Evolutionary conservation across 352 stramenopile species (phyloP).

Genomic region (Phytopythium montanum): DNA sequence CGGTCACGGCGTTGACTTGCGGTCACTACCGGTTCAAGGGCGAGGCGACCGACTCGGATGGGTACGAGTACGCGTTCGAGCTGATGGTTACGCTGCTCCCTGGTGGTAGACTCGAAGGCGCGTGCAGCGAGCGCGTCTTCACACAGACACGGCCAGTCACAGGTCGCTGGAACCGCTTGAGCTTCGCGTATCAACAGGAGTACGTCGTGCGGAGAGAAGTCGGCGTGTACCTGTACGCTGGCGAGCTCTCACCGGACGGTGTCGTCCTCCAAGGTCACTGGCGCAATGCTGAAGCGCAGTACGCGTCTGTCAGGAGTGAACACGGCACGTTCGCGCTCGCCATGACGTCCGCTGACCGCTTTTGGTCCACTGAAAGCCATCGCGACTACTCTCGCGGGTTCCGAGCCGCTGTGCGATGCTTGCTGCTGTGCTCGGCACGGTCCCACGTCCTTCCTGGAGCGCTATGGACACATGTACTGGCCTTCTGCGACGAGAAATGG

Average conservation of each 20-base stretch:
- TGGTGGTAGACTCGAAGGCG: conserved; percentile 28
- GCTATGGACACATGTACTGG: conserved; percentile 51
- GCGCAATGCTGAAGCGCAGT: conserved; percentile 39
- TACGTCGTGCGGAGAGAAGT: conserved; percentile 63
- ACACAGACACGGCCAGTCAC: conserved; percentile 39
- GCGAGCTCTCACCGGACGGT: conserved; percentile 30
- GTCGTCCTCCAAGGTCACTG: conserved; percentile 42
- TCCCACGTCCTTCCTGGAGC: conserved; percentile 34
- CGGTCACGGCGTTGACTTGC: conserved; percentile 41
- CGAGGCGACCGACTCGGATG: conserved; percentile 57
- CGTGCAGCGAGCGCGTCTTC: conserved; percentile 54
- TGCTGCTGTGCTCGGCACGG: conserved; percentile 44
- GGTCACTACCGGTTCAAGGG: conserved; percentile 53
- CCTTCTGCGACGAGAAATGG: conserved; percentile 55
- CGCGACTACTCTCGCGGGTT: conserved; percentile 39
- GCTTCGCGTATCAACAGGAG: conserved; percentile 44
- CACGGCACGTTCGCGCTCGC: conserved; percentile 58
- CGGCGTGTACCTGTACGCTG: conserved; percentile 50
- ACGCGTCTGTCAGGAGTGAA: conserved; percentile 28
- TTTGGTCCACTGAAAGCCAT: conserved; percentile 49
- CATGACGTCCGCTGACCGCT: conserved; percentile 29
- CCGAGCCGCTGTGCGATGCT: conserved; percentile 24
- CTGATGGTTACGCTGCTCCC: conserved; percentile 40
- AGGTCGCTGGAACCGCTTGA: conserved; percentile 29
- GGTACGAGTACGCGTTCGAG: conserved; percentile 71